Evolutionary conservation across 176 grass and related monocot species (phyloP).

Genomic region (Musa schizocarpa): DNA sequence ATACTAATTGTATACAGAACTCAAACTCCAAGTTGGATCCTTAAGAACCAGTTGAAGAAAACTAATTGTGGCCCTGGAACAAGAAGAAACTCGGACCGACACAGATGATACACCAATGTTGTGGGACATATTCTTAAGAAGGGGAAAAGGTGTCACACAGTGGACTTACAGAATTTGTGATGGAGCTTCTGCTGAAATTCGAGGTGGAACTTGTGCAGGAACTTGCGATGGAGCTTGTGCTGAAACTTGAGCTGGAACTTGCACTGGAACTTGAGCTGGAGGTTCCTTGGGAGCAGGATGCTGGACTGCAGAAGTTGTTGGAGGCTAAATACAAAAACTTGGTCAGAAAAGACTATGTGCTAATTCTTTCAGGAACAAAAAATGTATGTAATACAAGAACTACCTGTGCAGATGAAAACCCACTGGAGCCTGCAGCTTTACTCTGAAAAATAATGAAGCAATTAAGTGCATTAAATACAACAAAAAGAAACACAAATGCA

Average conservation of each 20-base stretch:
- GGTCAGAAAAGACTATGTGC: constrained; percentile 4
- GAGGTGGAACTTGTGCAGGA: constrained; percentile 5
- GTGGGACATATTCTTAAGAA: background rate
- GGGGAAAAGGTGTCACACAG: background rate
- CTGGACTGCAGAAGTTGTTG: constrained; percentile 34
- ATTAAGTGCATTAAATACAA: background rate
- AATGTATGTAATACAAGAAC: background rate
- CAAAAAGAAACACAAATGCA: background rate
- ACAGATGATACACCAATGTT: too few relatives aligned
- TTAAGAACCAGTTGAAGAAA: constrained; percentile 36
- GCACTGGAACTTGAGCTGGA: constrained; percentile 16
- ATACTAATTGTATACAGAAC: constrained; percentile 2
- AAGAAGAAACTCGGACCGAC: background rate
- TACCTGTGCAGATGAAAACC: constrained; percentile 75
- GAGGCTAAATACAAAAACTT: constrained; percentile 38
- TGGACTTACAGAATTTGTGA: constrained; percentile 42
- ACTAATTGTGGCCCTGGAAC: constrained; percentile 28
- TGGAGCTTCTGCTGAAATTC: too few relatives aligned
- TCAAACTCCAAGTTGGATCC: constrained; percentile 35
- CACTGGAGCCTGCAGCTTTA: constrained; percentile 57
- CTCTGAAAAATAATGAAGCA: constrained; percentile 29
- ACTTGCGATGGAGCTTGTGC: background rate
- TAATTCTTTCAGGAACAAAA: background rate
- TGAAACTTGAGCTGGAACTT: constrained; percentile 17
- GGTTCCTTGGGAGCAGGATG: constrained; percentile 37